Percentiles rank a stretch among this genome's conserved stretches.
Conservation (phyloP, 768 basidiomycete genomes). For the Phaeotremella fagi region DNA sequence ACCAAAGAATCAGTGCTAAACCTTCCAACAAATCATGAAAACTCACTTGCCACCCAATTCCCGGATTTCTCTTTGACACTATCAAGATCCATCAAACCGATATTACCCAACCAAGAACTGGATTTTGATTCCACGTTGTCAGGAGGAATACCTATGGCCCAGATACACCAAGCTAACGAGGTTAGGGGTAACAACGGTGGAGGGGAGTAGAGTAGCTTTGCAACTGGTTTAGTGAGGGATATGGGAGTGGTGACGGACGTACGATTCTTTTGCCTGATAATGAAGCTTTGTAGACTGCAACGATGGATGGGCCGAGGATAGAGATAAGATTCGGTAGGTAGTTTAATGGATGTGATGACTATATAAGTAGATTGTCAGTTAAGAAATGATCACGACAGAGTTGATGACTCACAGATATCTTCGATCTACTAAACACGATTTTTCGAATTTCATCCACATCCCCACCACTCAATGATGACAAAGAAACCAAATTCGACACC, state of each 20-base stretch:
- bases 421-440: constrained; percentile 6
- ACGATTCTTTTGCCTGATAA: constrained; percentile 37
- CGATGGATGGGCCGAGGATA: constrained; percentile 36
- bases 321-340: constrained; percentile 30
- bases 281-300: constrained; percentile 39
- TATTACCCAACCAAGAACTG: constrained; percentile 33
- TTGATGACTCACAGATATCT: constrained; percentile 14
- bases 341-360: constrained; percentile 33
- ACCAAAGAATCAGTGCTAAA: background rate
- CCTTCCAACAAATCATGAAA: background rate
- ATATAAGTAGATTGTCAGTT: background rate
- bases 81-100: constrained; percentile 41
- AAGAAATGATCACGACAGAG: background rate
- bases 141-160: constrained; percentile 30
- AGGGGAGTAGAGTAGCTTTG: constrained; percentile 40
- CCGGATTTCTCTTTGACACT: constrained; percentile 25
- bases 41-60: constrained; percentile 47
- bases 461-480: background rate
- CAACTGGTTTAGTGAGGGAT: background rate
- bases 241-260: constrained; percentile 3
- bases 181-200: constrained; percentile 39
- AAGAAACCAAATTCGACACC: background rate
- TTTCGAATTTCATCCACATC: constrained; percentile 5
- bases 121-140: background rate
- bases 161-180: constrained; percentile 43